phyloP scores from a whole-genome alignment of 306 rosid species.

The Medicago lupulina region DNA sequence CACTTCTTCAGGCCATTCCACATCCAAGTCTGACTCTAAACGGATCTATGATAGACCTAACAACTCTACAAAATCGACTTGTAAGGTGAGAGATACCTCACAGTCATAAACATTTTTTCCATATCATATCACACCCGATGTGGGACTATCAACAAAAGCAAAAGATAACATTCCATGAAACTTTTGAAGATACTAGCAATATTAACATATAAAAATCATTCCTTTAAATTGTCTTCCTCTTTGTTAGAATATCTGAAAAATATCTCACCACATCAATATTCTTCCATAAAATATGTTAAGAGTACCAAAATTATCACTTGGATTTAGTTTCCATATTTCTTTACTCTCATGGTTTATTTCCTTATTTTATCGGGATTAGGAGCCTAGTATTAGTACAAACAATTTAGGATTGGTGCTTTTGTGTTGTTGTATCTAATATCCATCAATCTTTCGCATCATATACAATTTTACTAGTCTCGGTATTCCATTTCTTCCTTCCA shows the following conservation, averaged over 20 bases:
- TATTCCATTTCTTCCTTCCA: background rate
- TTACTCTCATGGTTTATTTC: background rate
- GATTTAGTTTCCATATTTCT: conserved; percentile 10
- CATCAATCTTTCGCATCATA: background rate
- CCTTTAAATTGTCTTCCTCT: conserved; percentile 29
- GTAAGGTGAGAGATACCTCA: background rate
- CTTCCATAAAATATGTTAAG: background rate
- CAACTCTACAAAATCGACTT: background rate
- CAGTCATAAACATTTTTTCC: background rate
- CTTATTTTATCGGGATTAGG: background rate
- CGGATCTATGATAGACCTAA: background rate
- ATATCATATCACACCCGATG: background rate
- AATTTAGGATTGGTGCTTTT: background rate
- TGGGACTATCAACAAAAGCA: background rate
- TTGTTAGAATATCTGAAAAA: background rate
- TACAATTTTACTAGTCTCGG: background rate
- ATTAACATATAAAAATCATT: conserved; percentile 4
- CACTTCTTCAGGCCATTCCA: background rate
- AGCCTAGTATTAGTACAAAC: background rate
- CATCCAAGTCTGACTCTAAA: background rate
- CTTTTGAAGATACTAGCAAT: background rate
- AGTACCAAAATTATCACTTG: background rate
- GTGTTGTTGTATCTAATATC: background rate
- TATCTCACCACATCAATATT: background rate
- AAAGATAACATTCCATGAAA: background rate